These are phyloP conservation scores for Cystobasidium ongulense DNA, from an alignment of 768 basidiomycete species.

Conservation along the genomic window DNA sequence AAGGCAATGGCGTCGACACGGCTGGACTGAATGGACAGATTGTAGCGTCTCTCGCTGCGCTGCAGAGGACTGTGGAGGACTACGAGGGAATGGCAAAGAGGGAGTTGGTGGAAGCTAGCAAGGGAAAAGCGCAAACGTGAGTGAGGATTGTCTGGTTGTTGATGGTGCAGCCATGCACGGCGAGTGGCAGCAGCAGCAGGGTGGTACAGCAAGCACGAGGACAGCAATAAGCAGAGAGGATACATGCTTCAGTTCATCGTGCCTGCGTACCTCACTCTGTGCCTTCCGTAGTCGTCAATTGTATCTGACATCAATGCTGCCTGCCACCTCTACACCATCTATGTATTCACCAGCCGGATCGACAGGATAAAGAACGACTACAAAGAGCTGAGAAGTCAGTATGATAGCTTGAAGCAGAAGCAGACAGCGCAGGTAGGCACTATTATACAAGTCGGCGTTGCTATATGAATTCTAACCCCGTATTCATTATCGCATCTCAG, in stretches of 20 bases:
- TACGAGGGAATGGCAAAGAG: conserved; percentile 94
- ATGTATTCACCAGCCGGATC: conserved; percentile 81
- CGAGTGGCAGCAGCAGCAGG: not conserved
- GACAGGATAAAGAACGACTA: conserved; percentile 87
- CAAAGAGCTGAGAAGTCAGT: conserved; percentile 66
- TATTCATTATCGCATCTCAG: not conserved
- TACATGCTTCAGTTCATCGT: not conserved
- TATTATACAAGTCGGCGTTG: not conserved
- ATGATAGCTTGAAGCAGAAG: conserved; percentile 60
- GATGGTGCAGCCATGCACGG: not conserved
- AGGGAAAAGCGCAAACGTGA: conserved; percentile 89
- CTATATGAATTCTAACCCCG: not conserved
- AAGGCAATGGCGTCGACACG: conserved; percentile 38
- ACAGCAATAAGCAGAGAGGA: not conserved
- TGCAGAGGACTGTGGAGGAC: conserved; percentile 90
- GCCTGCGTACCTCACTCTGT: too few species aligned
- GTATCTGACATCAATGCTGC: too few species aligned
- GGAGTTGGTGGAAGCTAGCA: conserved; percentile 91
- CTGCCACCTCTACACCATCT: not conserved
- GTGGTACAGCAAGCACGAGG: not conserved
- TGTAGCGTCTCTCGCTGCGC: conserved; percentile 88
- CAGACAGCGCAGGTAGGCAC: conserved; percentile 22
- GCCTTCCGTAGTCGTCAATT: too few species aligned
- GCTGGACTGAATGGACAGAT: conserved; percentile 70
- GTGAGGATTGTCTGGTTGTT: too few species aligned